A percentile compares a stretch with the other conserved stretches of the same genome.
These are phyloP conservation scores for Aspergillus sp. DNA, from an alignment of 2,329 filamentous ascomycete species.

Conservation along the genomic window DNA sequence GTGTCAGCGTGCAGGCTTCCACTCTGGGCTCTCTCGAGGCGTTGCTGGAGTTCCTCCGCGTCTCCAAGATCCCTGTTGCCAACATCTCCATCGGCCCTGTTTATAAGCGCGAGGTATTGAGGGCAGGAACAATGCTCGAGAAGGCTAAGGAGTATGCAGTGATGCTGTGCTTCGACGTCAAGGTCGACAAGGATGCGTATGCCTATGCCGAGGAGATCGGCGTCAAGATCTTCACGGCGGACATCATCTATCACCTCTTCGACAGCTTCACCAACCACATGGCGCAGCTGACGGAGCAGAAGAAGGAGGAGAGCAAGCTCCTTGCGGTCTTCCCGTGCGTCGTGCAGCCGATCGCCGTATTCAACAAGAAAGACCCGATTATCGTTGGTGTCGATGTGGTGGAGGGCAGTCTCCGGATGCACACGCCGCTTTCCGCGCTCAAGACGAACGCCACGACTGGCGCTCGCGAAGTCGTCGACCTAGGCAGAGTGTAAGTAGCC, in stretches of 20 bases:
- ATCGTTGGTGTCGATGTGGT: conserved; percentile 90
- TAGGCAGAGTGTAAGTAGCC: conserved; percentile 82
- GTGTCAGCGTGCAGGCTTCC: conserved; percentile 94
- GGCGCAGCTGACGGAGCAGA: conserved; percentile 73
- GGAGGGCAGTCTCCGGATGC: conserved; percentile 77
- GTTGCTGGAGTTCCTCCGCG: conserved; percentile 87
- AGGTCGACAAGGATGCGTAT: conserved; percentile 93
- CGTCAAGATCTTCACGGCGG: conserved; percentile 95
- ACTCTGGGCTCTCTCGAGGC: conserved; percentile 96
- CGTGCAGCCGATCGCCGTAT: conserved; percentile 78
- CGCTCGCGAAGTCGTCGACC: conserved; percentile 68
- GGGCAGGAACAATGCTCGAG: conserved; percentile 86
- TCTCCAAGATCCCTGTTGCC: conserved; percentile 92
- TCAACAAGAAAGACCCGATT: conserved; percentile 97
- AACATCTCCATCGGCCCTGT: conserved; percentile 97
- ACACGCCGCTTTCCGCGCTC: conserved; percentile 82
- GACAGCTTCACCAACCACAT: conserved; percentile 95
- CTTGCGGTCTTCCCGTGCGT: conserved; percentile 95
- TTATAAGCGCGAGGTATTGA: conserved; percentile 96
- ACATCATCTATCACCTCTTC: conserved; percentile 98
- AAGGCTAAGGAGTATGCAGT: conserved; percentile 93
- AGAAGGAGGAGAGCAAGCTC: conserved; percentile 94
- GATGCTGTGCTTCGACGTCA: conserved; percentile 99
- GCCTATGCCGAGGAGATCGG: conserved; percentile 86
- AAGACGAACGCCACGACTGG: conserved; percentile 71